A percentile compares a stretch with the other conserved stretches of the same genome.
Evolutionary conservation across 169 alveolate species (phyloP).

Genomic region (Plasmodium falciparum): DNA sequence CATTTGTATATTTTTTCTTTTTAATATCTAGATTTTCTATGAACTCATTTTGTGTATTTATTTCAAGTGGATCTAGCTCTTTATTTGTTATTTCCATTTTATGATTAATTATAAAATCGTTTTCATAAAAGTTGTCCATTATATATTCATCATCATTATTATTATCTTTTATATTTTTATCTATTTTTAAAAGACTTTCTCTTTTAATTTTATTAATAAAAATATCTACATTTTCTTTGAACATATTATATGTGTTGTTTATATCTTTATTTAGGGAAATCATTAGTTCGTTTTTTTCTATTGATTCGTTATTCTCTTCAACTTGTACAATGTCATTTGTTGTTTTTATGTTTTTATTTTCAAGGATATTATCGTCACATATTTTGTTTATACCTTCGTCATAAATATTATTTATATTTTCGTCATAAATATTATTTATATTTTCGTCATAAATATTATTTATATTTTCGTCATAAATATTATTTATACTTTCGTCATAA

Average conservation of each 20-base stretch:
- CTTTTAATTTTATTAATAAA: slow-evolving; percentile 29
- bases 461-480: not conserved
- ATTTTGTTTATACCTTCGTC: no score
- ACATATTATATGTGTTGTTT: slow-evolving; percentile 9
- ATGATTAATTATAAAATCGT: not conserved
- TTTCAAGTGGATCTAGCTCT: not conserved
- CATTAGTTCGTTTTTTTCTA: not conserved
- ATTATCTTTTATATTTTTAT: not conserved
- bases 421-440: not conserved
- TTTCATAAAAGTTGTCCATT: not conserved
- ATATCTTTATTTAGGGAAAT: slow-evolving; percentile 9
- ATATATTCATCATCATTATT: not conserved
- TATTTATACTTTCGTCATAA: not conserved
- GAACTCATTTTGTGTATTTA: slow-evolving; percentile 10
- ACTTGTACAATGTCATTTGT: not conserved
- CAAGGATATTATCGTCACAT: no score
- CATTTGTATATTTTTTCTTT: slow-evolving; percentile 4
- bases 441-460: not conserved
- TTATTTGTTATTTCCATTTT: not conserved
- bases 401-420: not conserved
- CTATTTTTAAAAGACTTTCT: not conserved
- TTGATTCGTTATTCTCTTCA: not conserved
- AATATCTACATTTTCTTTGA: slow-evolving; percentile 14
- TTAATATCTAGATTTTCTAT: slow-evolving; percentile 24
- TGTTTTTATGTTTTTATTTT: not conserved